Percentiles rank a stretch among this genome's conserved stretches.
phyloP scores from a whole-genome alignment of 2,329 filamentous ascomycete genomes.

The Microdochium paspali region DNA sequence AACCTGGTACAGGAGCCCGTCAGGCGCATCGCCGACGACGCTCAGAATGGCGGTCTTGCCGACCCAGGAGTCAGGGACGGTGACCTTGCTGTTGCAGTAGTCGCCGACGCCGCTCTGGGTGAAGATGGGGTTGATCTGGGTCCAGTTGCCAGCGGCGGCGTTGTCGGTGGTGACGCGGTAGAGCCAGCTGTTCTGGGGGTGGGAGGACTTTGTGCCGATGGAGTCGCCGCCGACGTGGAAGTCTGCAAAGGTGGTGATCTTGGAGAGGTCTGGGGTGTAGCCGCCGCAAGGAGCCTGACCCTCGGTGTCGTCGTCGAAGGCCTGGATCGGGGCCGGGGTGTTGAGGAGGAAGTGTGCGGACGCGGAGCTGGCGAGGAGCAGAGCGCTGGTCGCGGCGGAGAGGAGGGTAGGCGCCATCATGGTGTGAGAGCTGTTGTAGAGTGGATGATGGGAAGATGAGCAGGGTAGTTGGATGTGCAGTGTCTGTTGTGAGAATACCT shows the following conservation, averaged over 20 bases:
- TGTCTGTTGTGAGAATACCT: too few species aligned
- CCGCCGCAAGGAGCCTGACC: constrained; percentile 44
- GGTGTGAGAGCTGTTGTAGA: constrained; percentile 1
- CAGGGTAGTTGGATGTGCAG: not conserved
- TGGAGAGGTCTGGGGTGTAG: constrained; percentile 32
- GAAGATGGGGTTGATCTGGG: constrained; percentile 42
- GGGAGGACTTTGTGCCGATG: constrained; percentile 35
- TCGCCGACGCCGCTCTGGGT: constrained; percentile 43
- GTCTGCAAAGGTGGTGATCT: constrained; percentile 26
- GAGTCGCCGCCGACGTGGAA: constrained; percentile 50
- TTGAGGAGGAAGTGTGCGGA: constrained; percentile 46
- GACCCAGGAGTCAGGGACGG: constrained; percentile 36
- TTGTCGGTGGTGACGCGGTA: constrained; percentile 46
- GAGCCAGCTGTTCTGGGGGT: constrained; percentile 45
- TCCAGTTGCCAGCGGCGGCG: constrained; percentile 35
- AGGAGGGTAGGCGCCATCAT: constrained; percentile 27
- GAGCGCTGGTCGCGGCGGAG: constrained; percentile 18
- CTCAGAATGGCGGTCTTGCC: constrained; percentile 46
- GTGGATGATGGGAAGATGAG: not conserved
- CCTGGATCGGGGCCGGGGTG: constrained; percentile 35
- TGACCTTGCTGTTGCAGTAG: constrained; percentile 42
- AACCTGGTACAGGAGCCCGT: constrained; percentile 50
- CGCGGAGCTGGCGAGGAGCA: constrained; percentile 28
- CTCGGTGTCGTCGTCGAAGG: constrained; percentile 36
- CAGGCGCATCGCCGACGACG: constrained; percentile 39